Percentiles rank a stretch among this genome's conserved stretches.
These are phyloP conservation scores for Peltaster fructicola DNA, from an alignment of 2,329 filamentous ascomycete genomes.

Conservation along the genomic window DNA sequence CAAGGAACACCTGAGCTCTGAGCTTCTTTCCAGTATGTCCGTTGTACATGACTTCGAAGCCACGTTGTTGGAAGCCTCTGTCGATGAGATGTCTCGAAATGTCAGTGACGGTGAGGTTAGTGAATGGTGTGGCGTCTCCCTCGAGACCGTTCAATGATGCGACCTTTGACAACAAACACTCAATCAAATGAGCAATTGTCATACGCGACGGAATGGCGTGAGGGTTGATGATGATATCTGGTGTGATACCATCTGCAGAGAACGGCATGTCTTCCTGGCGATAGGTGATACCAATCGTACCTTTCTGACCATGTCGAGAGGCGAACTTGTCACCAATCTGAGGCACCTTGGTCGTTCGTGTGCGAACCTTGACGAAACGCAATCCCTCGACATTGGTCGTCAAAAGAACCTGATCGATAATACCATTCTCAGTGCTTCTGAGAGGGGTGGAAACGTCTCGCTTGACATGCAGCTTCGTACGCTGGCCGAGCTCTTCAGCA, in stretches of 20 bases:
- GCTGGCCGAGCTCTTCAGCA: conserved; percentile 80
- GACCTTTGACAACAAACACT: conserved; percentile 94
- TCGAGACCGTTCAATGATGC: conserved; percentile 85
- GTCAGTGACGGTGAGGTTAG: conserved; percentile 88
- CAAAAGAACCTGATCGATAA: conserved; percentile 81
- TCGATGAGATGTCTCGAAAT: conserved; percentile 73
- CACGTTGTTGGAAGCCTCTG: conserved; percentile 89
- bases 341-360: conserved; percentile 90
- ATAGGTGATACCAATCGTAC: conserved; percentile 97
- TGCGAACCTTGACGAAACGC: conserved; percentile 92
- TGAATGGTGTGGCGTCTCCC: conserved; percentile 94
- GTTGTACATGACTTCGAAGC: conserved; percentile 98
- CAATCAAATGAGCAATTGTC: conserved; percentile 99
- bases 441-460: conserved; percentile 90
- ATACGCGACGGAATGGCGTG: conserved; percentile 99
- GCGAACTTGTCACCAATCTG: conserved; percentile 99
- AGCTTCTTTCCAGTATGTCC: conserved; percentile 92
- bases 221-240: conserved; percentile 96
- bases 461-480: conserved; percentile 78
- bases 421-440: conserved; percentile 89
- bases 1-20: conserved; percentile 86
- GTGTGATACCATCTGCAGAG: conserved; percentile 73
- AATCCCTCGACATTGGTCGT: conserved; percentile 90
- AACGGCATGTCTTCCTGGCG: conserved; percentile 98
- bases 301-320: conserved; percentile 96